Conservation (phyloP, 352 stramenopile species). For the Phytophthora sp. region DNA sequence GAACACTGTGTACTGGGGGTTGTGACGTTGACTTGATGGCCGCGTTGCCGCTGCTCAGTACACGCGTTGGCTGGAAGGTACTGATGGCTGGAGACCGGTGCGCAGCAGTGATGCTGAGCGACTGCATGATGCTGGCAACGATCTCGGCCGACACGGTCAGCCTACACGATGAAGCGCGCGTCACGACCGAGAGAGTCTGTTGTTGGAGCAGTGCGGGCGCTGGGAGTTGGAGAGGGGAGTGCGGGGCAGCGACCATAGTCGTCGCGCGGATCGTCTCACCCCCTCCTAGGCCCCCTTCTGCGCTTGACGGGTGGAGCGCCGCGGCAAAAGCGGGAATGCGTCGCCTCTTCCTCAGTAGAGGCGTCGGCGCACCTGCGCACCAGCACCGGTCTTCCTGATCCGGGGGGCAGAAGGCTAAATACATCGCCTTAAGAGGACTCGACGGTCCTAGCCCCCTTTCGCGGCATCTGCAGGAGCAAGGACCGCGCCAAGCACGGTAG, state of each 20-base stretch:
- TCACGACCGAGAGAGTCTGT: conserved; percentile 9
- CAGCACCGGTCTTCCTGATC: not conserved
- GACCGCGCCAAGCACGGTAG: not conserved
- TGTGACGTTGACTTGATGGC: not conserved
- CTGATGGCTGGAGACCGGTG: conserved; percentile 12
- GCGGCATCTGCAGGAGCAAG: conserved; percentile 4
- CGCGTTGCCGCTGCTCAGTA: not conserved
- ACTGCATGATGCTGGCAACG: conserved; percentile 21
- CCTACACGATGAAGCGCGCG: conserved; percentile 2
- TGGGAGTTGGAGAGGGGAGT: conserved; percentile 19
- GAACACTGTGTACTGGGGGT: not conserved
- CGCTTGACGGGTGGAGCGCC: not conserved
- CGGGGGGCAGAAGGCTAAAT: conserved; percentile 10
- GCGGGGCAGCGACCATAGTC: conserved; percentile 30
- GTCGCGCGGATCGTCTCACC: conserved; percentile 13
- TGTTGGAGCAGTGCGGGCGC: conserved; percentile 6
- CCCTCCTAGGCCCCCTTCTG: conserved; percentile 2
- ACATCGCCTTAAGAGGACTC: not conserved
- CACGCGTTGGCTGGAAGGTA: not conserved
- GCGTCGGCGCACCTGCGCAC: not conserved
- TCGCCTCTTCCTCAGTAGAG: conserved; percentile 19
- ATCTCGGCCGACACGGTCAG: conserved; percentile 16
- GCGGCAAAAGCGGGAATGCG: conserved; percentile 24
- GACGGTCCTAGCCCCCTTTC: conserved; percentile 18
- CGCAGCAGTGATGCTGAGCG: conserved; percentile 5